Conservation (phyloP, 495 filamentous ascomycete genomes). For the Daldinia decipiens region DNA sequence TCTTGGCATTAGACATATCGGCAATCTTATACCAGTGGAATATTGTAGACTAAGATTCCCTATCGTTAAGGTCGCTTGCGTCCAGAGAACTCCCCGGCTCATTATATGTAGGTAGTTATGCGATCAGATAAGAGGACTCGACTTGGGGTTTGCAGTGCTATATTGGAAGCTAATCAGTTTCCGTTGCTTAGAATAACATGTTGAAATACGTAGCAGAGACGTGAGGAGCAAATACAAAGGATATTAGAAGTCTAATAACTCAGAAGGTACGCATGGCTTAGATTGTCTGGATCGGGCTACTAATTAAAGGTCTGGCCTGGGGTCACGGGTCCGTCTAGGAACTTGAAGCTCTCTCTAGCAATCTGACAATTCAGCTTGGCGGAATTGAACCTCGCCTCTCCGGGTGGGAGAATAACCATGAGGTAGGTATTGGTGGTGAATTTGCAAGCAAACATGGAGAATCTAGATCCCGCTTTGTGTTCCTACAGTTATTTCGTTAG, state of each 20-base stretch:
- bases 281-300: not conserved
- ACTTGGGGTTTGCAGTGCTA: not conserved
- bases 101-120: not conserved
- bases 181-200: not conserved
- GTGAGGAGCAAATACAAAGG: conserved; percentile 4
- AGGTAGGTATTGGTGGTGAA: conserved; percentile 98
- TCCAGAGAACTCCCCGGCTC: not conserved
- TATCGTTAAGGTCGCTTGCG: not conserved
- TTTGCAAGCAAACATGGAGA: conserved; percentile 90
- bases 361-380: conserved; percentile 89
- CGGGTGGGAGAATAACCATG: conserved; percentile 86
- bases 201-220: conserved; percentile 1
- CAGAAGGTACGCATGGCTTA: not conserved
- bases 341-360: conserved; percentile 81
- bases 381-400: conserved; percentile 86
- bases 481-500: conserved; percentile 50
- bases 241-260: not conserved
- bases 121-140: not conserved
- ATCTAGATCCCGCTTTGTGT: conserved; percentile 67
- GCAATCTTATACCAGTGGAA: not conserved
- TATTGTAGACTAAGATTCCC: not conserved
- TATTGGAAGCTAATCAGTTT: not conserved
- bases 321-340: conserved; percentile 55
- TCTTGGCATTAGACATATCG: not conserved
- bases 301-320: conserved; percentile 35